These are phyloP conservation scores for Silene conica DNA, from an alignment of 148 eudicot genomes.

Conservation along the genomic window DNA sequence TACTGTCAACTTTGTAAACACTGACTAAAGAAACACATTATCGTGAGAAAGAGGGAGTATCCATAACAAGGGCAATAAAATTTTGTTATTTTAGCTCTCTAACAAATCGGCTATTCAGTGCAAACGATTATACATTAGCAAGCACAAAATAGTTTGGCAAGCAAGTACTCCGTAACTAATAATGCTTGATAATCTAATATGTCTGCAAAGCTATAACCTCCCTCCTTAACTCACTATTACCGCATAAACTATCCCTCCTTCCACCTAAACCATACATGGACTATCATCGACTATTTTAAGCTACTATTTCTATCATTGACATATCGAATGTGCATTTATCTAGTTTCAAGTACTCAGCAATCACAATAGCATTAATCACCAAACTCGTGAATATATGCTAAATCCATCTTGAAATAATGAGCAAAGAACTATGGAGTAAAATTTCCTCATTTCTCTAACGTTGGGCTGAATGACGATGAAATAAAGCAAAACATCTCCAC, in stretches of 20 bases:
- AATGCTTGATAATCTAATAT: neutral
- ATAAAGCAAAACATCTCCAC: too few species aligned
- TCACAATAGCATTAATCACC: slow-evolving; percentile 3
- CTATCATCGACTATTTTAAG: neutral
- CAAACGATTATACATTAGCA: too few species aligned
- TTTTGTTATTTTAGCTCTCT: too few species aligned
- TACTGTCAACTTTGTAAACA: too few species aligned
- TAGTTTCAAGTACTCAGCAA: neutral
- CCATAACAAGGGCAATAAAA: too few species aligned
- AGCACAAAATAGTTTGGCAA: too few species aligned
- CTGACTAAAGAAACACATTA: too few species aligned
- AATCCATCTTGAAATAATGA: neutral
- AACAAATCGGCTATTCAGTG: too few species aligned
- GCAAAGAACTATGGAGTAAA: neutral
- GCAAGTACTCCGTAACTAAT: neutral
- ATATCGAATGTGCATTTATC: neutral
- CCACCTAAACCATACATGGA: neutral
- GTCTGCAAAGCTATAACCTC: neutral
- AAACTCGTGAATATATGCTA: neutral
- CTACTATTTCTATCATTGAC: neutral
- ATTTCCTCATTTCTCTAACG: too few species aligned
- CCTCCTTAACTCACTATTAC: neutral
- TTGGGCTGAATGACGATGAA: too few species aligned
- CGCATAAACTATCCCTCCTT: neutral
- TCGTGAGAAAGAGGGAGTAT: too few species aligned